These are phyloP conservation scores for Postia placenta DNA, from an alignment of 768 basidiomycete genomes.

Conservation along the genomic window DNA sequence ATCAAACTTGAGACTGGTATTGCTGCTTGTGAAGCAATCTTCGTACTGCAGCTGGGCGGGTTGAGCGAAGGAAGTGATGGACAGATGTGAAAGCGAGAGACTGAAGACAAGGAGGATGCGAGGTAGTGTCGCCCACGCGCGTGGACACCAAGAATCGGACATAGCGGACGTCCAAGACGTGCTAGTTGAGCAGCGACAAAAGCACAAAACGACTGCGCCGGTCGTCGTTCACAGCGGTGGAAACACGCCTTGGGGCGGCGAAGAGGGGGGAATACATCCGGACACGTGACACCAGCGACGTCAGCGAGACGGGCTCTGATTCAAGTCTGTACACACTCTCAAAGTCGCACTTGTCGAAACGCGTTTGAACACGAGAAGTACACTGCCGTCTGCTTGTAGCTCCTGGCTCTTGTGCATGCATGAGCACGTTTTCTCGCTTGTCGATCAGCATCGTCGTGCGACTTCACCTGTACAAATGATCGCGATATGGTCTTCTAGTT, in stretches of 20 bases:
- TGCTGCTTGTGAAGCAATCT: conserved; percentile 60
- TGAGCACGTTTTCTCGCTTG: neutral
- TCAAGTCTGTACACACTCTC: too few relatives aligned
- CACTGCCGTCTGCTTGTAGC: too few relatives aligned
- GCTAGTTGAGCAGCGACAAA: neutral
- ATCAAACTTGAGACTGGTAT: conserved; percentile 50
- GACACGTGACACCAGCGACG: neutral
- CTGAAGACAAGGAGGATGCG: conserved; percentile 11
- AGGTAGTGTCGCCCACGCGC: conserved; percentile 12
- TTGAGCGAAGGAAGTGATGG: conserved; percentile 28
- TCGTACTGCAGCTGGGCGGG: conserved; percentile 56
- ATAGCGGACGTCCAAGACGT: neutral
- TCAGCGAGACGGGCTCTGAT: neutral
- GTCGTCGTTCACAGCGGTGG: neutral
- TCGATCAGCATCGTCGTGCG: neutral
- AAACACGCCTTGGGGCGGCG: conserved; percentile 3
- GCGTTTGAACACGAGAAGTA: too few relatives aligned
- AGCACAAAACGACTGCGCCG: neutral
- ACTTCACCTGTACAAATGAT: too few relatives aligned
- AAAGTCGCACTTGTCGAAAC: too few relatives aligned
- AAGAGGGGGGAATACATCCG: neutral
- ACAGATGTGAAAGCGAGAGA: conserved; percentile 10
- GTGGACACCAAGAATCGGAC: conserved; percentile 4
- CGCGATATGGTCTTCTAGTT: too few relatives aligned
- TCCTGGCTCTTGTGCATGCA: neutral